Percentiles rank a stretch among this genome's conserved stretches.
These are phyloP conservation scores for Saposhnikovia divaricata DNA, from an alignment of 129 eudicot species.

Conservation along the genomic window DNA sequence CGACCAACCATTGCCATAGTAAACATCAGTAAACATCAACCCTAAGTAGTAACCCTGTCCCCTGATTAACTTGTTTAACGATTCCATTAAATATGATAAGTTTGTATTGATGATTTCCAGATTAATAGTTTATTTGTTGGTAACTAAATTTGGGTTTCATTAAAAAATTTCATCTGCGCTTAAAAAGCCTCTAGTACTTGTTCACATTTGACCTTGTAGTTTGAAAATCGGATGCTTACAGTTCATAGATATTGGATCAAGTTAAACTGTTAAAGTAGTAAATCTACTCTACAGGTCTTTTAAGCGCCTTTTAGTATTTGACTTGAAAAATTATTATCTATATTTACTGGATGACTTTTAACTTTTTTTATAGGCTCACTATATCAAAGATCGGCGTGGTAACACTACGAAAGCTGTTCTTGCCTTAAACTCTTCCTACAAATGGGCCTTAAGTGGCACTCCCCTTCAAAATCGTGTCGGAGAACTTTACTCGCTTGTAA, in stretches of 20 bases:
- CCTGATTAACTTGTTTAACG: not conserved
- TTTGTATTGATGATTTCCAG: not conserved
- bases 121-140: not conserved
- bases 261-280: not conserved
- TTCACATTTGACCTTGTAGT: not conserved
- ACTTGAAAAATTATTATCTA: not conserved
- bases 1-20: not conserved
- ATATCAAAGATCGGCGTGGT: slow-evolving; percentile 70
- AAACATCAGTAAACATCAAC: no score
- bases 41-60: no score
- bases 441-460: slow-evolving; percentile 99
- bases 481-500: slow-evolving; percentile 91
- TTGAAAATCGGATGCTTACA: not conserved
- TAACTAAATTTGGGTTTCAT: not conserved
- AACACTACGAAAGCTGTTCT: slow-evolving; percentile 83
- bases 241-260: not conserved
- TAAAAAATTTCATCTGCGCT: not conserved
- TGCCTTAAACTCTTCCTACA: slow-evolving; percentile 69
- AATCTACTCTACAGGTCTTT: not conserved
- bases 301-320: not conserved
- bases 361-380: slow-evolving; percentile 57
- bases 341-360: not conserved
- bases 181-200: not conserved
- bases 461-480: slow-evolving; percentile 97
- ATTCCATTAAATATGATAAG: not conserved